Evolutionary conservation across 2,329 filamentous ascomycete species (phyloP).

Genomic region (Botryosphaeria dothidea): DNA sequence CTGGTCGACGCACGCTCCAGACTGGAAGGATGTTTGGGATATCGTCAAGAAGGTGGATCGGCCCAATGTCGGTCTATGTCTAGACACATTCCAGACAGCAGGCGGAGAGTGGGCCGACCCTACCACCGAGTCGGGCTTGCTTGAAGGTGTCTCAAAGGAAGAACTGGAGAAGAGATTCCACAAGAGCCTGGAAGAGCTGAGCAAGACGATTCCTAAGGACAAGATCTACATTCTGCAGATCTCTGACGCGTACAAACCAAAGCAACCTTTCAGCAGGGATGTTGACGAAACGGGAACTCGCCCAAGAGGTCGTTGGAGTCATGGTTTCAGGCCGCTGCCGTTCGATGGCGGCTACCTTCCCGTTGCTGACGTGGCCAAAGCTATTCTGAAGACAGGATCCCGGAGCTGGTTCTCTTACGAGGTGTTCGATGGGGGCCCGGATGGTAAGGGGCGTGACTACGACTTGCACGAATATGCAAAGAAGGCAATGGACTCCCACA

Average conservation of each 20-base stretch:
- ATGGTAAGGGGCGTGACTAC: conserved; percentile 56
- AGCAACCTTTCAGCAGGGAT: conserved; percentile 55
- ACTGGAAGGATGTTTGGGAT: conserved; percentile 70
- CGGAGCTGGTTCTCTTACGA: conserved; percentile 68
- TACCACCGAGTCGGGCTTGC: conserved; percentile 60
- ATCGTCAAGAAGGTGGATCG: conserved; percentile 65
- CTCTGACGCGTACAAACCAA: conserved; percentile 69
- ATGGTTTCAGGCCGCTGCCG: conserved; percentile 68
- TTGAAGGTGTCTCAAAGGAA: conserved; percentile 50
- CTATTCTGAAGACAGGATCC: conserved; percentile 69
- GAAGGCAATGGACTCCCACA: conserved; percentile 53
- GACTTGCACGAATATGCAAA: conserved; percentile 52
- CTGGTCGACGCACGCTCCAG: conserved; percentile 70
- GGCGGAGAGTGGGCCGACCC: conserved; percentile 75
- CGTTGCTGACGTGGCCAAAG: conserved; percentile 62
- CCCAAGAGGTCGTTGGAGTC: conserved; percentile 69
- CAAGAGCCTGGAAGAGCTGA: conserved; percentile 58
- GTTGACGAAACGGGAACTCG: conserved; percentile 55
- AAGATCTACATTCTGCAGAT: conserved; percentile 78
- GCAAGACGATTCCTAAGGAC: conserved; percentile 59
- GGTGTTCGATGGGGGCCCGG: conserved; percentile 64
- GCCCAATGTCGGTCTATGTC: conserved; percentile 70
- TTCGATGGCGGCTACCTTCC: conserved; percentile 72
- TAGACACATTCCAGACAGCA: conserved; percentile 76
- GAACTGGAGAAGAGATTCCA: conserved; percentile 55